Evolutionary conservation across 2,329 filamentous ascomycete genomes (phyloP).

Genomic region (Coniochaeta ligniaria): DNA sequence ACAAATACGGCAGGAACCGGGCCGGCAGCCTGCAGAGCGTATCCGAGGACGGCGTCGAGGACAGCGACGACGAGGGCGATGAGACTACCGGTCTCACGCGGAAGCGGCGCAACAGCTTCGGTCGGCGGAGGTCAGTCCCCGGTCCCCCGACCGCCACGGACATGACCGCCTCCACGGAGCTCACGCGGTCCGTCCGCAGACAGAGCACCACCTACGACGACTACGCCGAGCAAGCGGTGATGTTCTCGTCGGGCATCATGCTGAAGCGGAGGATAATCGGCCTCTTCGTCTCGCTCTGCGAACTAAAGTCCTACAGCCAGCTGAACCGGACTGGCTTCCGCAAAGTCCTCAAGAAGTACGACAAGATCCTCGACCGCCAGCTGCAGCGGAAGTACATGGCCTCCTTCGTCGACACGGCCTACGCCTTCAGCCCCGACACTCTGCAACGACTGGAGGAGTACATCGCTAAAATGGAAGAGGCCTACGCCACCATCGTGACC

Average conservation of each 20-base stretch:
- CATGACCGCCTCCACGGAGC: conserved; percentile 55
- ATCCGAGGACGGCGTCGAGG: conserved; percentile 52
- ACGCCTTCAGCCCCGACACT: conserved; percentile 72
- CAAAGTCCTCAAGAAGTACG: conserved; percentile 97
- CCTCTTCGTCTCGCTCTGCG: conserved; percentile 86
- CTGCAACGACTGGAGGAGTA: conserved; percentile 63
- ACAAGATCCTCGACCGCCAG: conserved; percentile 85
- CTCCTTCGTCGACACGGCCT: conserved; percentile 65
- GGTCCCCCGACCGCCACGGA: conserved; percentile 37
- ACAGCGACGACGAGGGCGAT: conserved; percentile 57
- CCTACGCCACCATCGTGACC: conserved; percentile 77
- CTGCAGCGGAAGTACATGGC: conserved; percentile 73
- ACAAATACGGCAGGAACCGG: conserved; percentile 16
- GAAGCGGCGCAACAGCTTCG: conserved; percentile 28
- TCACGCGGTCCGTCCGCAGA: conserved; percentile 48
- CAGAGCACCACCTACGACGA: conserved; percentile 68
- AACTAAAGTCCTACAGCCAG: conserved; percentile 92
- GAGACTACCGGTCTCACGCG: conserved; percentile 48
- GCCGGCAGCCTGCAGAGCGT: conserved; percentile 32
- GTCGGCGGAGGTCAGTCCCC: conserved; percentile 25
- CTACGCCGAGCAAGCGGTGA: conserved; percentile 66
- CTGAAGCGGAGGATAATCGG: conserved; percentile 86
- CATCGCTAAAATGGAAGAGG: conserved; percentile 67
- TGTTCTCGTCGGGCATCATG: conserved; percentile 65
- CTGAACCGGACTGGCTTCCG: conserved; percentile 94